Percentiles rank a stretch among this genome's conserved stretches.
These are phyloP conservation scores for Gymnopus androsaceus DNA, from an alignment of 1,284 basidiomycete genomes.

Conservation along the genomic window DNA sequence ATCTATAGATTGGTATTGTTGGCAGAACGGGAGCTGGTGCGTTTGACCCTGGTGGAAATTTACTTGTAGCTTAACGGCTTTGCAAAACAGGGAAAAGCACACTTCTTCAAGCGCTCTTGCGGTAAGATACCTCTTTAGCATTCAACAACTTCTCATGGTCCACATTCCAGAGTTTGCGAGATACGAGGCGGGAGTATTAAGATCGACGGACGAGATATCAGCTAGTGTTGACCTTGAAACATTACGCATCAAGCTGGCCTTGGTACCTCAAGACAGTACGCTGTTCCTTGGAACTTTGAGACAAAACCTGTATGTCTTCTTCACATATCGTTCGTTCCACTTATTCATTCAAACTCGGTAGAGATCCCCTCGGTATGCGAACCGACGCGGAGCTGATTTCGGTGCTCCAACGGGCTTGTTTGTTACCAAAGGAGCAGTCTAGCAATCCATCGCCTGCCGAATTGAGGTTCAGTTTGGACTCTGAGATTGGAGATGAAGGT, in stretches of 20 bases:
- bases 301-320: conserved; percentile 58
- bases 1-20: conserved; percentile 69
- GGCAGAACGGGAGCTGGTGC: conserved; percentile 71
- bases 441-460: conserved; percentile 46
- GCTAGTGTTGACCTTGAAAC: conserved; percentile 56
- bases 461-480: conserved; percentile 68
- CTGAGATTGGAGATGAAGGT: conserved; percentile 70
- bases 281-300: conserved; percentile 69
- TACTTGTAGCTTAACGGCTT: not conserved
- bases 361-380: conserved; percentile 55
- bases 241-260: conserved; percentile 62
- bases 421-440: conserved; percentile 51
- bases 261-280: conserved; percentile 72
- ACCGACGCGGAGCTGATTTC: conserved; percentile 52
- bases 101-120: conserved; percentile 72
- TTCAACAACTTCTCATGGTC: not conserved
- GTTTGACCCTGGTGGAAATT: not conserved
- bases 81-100: conserved; percentile 68
- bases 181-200: conserved; percentile 60
- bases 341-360: conserved; percentile 24
- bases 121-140: conserved; percentile 37
- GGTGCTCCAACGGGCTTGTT: conserved; percentile 56
- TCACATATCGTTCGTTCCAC: not conserved
- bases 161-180: conserved; percentile 63
- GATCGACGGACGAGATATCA: conserved; percentile 73